Evolutionary conservation across 2,329 filamentous ascomycete species (phyloP).

Genomic region (Aspergillus texensis): DNA sequence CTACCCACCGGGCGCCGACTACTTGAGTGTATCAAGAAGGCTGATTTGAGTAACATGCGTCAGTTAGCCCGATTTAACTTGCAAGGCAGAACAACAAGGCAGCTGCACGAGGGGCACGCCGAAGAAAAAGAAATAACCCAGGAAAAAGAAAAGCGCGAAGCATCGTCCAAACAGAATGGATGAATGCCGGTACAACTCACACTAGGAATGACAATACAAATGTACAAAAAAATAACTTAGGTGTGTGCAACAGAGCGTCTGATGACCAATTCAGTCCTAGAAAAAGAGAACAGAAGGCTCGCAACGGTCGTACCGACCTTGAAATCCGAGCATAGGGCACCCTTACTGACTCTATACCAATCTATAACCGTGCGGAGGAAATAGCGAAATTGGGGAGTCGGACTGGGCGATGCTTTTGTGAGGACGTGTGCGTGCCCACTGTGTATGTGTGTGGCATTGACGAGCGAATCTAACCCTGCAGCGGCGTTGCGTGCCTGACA

Average conservation of each 20-base stretch:
- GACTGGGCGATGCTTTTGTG: slow-evolving; percentile 30
- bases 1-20: background rate
- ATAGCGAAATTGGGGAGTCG: slow-evolving; percentile 32
- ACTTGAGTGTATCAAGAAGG: slow-evolving; percentile 14
- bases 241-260: slow-evolving; percentile 11
- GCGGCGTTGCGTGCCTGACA: slow-evolving; percentile 20
- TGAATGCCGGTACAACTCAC: slow-evolving; percentile 11
- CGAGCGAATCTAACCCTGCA: slow-evolving; percentile 15
- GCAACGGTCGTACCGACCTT: slow-evolving; percentile 11
- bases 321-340: slow-evolving; percentile 7
- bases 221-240: background rate
- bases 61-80: slow-evolving; percentile 15
- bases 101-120: slow-evolving; percentile 14
- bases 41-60: slow-evolving; percentile 17
- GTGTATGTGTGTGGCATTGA: slow-evolving; percentile 26
- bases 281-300: slow-evolving; percentile 6
- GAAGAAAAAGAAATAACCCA: slow-evolving; percentile 11
- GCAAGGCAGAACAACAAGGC: slow-evolving; percentile 14
- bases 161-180: slow-evolving; percentile 11
- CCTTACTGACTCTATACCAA: slow-evolving; percentile 20
- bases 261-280: slow-evolving; percentile 16
- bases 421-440: slow-evolving; percentile 24
- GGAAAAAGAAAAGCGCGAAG: slow-evolving; percentile 9
- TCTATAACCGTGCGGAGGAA: slow-evolving; percentile 19
- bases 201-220: slow-evolving; percentile 5